A percentile compares a stretch with the other conserved stretches of the same genome.
Conservation (phyloP, 148 eudicot species). For the Rhododendron ovatum region DNA sequence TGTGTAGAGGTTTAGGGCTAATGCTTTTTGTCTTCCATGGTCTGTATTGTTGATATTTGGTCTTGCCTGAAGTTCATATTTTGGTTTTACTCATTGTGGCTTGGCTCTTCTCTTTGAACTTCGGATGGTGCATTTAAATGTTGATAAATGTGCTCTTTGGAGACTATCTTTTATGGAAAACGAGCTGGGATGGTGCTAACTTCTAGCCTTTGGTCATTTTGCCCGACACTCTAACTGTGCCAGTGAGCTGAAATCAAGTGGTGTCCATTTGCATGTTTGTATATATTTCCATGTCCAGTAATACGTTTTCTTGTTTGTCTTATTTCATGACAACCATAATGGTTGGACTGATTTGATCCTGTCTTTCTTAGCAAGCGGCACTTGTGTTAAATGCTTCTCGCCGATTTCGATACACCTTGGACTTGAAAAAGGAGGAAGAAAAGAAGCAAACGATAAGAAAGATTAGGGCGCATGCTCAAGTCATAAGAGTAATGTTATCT, state of each 20-base stretch:
- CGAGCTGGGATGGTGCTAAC: not conserved
- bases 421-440: slow-evolving; percentile 87
- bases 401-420: slow-evolving; percentile 87
- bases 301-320: not conserved
- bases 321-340: not conserved
- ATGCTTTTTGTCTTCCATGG: not conserved
- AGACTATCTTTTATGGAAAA: not conserved
- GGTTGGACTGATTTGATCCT: slow-evolving; percentile 14
- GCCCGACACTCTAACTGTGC: not conserved
- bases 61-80: not conserved
- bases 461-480: slow-evolving; percentile 93
- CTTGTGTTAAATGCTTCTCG: slow-evolving; percentile 95
- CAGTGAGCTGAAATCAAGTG: not conserved
- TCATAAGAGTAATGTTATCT: slow-evolving; percentile 52
- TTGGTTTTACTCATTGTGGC: not conserved
- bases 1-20: not conserved
- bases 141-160: not conserved
- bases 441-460: slow-evolving; percentile 62
- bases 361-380: slow-evolving; percentile 77
- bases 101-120: not conserved
- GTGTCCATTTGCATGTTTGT: not conserved
- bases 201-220: not conserved
- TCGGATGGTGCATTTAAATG: not conserved
- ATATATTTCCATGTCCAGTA: not conserved
- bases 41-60: not conserved